phyloP scores from a whole-genome alignment of 2,329 filamentous ascomycete genomes.

The Bipolaris sorokiniana region DNA sequence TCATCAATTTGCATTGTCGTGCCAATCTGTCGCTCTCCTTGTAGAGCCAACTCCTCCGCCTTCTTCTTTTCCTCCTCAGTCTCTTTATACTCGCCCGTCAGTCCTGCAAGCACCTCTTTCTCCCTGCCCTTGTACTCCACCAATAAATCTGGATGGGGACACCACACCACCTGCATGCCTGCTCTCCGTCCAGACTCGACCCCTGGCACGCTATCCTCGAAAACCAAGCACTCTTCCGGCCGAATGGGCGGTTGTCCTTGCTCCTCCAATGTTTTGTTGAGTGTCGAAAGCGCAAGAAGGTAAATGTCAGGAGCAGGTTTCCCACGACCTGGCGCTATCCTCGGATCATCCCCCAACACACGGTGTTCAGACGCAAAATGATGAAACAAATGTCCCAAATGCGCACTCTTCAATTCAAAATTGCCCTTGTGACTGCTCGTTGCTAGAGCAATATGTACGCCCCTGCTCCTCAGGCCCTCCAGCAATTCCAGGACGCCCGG shows the following conservation, averaged over 20 bases:
- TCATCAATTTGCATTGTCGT: constrained; percentile 63
- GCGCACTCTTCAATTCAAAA: constrained; percentile 75
- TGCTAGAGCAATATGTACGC: constrained; percentile 82
- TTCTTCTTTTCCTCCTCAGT: constrained; percentile 52
- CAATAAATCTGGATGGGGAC: constrained; percentile 79
- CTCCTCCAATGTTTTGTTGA: constrained; percentile 75
- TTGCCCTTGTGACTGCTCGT: constrained; percentile 77
- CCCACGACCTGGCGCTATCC: constrained; percentile 79
- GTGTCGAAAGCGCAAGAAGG: constrained; percentile 78
- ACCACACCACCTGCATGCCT: constrained; percentile 95
- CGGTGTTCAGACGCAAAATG: constrained; percentile 75
- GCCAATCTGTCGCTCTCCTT: constrained; percentile 52
- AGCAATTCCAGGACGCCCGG: constrained; percentile 79
- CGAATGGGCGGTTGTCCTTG: constrained; percentile 66
- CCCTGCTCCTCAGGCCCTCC: constrained; percentile 61
- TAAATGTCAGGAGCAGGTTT: constrained; percentile 97
- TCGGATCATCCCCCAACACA: constrained; percentile 82
- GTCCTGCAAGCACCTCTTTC: constrained; percentile 80
- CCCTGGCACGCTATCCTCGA: constrained; percentile 93
- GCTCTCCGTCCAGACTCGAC: constrained; percentile 89
- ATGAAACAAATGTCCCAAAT: constrained; percentile 59
- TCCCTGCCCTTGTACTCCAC: constrained; percentile 78
- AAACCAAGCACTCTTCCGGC: constrained; percentile 91
- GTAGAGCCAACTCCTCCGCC: constrained; percentile 47
- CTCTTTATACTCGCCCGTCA: constrained; percentile 72